Evolutionary conservation across 2,329 filamentous ascomycete species (phyloP).

Genomic region (Fulvia fulva): DNA sequence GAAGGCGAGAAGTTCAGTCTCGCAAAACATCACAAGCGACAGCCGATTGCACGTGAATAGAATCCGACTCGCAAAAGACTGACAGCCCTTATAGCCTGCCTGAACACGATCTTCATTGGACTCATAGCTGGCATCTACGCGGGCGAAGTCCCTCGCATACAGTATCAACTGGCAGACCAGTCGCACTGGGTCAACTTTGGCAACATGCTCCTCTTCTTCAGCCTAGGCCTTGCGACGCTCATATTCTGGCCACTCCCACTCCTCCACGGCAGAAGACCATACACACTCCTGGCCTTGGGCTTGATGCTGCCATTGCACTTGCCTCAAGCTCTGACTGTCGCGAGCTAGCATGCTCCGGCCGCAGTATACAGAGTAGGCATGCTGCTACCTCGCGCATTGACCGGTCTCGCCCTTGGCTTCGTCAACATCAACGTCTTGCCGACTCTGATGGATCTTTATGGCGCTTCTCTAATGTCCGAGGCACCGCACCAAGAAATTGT

Average conservation of each 20-base stretch:
- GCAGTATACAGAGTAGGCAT: slow-evolving; percentile 57
- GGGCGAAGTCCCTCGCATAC: slow-evolving; percentile 72
- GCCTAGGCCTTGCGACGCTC: slow-evolving; percentile 65
- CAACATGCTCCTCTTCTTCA: slow-evolving; percentile 69
- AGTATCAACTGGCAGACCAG: slow-evolving; percentile 70
- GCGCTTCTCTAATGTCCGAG: slow-evolving; percentile 67
- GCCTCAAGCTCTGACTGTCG: slow-evolving; percentile 67
- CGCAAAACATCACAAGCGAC: slow-evolving; percentile 50
- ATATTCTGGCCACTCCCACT: slow-evolving; percentile 71
- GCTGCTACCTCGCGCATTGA: slow-evolving; percentile 60
- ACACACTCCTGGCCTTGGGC: slow-evolving; percentile 65
- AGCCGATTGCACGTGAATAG: slow-evolving; percentile 71
- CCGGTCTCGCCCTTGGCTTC: slow-evolving; percentile 68
- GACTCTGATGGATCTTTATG: slow-evolving; percentile 70
- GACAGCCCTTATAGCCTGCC: slow-evolving; percentile 64
- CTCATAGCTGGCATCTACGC: slow-evolving; percentile 69
- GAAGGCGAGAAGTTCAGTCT: slow-evolving; percentile 40
- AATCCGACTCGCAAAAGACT: slow-evolving; percentile 63
- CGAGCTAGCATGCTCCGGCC: slow-evolving; percentile 53
- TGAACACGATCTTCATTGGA: slow-evolving; percentile 69
- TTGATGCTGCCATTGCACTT: slow-evolving; percentile 70
- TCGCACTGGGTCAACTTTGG: slow-evolving; percentile 65
- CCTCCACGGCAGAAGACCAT: slow-evolving; percentile 72
- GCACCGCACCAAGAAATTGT: slow-evolving; percentile 70
- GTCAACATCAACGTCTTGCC: slow-evolving; percentile 73